A percentile compares a stretch with the other conserved stretches of the same genome.
Evolutionary conservation across 495 filamentous ascomycete species (phyloP).

Genomic region (Cudoniella acicularis): DNA sequence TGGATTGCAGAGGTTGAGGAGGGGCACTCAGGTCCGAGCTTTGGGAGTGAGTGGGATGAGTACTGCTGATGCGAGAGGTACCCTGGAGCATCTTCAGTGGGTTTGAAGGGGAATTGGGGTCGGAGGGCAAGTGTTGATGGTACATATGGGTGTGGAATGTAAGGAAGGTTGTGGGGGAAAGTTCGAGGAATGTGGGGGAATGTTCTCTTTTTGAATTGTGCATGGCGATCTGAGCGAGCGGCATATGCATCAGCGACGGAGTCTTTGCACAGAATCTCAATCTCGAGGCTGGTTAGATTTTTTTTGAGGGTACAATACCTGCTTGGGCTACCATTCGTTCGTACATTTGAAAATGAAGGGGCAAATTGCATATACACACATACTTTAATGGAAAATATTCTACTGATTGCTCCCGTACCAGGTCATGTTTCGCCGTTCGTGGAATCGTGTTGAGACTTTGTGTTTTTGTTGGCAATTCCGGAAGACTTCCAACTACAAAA

Average conservation of each 20-base stretch:
- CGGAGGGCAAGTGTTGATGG: not conserved
- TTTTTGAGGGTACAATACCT: not conserved
- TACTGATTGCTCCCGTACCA: too few species aligned
- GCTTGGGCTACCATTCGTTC: not conserved
- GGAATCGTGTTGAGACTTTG: too few species aligned
- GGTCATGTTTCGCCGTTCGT: too few species aligned
- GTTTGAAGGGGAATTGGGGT: conserved; percentile 31
- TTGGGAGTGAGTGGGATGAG: conserved; percentile 62
- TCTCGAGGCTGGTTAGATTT: not conserved
- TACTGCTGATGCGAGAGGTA: conserved; percentile 52
- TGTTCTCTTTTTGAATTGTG: not conserved
- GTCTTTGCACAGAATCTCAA: conserved; percentile 1
- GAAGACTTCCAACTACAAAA: too few species aligned
- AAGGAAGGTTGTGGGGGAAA: not conserved
- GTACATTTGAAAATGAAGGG: not conserved
- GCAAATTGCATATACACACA: not conserved
- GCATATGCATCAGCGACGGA: conserved; percentile 28
- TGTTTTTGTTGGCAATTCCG: too few species aligned
- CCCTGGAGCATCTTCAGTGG: conserved; percentile 62
- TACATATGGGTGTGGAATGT: conserved; percentile 11
- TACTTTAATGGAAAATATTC: too few species aligned
- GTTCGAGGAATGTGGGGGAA: not conserved
- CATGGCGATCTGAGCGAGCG: conserved; percentile 12
- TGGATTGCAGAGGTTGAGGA: conserved; percentile 69
- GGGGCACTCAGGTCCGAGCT: conserved; percentile 64